Conservation (phyloP, 2,329 filamentous ascomycete species). For the Bipolaris victoriae region DNA sequence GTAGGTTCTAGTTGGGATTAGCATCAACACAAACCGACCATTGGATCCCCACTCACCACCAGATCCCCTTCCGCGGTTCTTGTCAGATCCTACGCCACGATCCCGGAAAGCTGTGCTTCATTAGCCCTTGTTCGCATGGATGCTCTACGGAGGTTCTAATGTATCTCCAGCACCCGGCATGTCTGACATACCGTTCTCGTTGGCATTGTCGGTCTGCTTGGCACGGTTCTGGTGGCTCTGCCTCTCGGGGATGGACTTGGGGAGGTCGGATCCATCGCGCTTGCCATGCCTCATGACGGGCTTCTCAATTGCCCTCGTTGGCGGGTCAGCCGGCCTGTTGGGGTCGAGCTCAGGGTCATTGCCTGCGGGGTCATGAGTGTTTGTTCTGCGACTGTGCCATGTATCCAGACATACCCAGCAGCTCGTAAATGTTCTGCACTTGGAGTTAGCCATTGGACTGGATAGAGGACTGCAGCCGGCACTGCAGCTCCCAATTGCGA, state of each 20-base stretch:
- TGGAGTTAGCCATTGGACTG: constrained; percentile 45
- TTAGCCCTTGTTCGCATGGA: constrained; percentile 26
- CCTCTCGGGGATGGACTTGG: constrained; percentile 53
- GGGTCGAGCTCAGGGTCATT: constrained; percentile 73
- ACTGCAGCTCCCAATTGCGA: constrained; percentile 17
- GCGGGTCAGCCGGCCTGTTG: constrained; percentile 77
- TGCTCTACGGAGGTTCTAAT: neutral
- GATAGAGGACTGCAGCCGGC: neutral
- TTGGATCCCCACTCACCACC: constrained; percentile 36
- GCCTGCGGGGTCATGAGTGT: constrained; percentile 55
- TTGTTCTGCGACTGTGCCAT: constrained; percentile 16
- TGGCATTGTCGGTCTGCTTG: constrained; percentile 67
- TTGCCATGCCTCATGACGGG: constrained; percentile 76
- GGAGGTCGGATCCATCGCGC: constrained; percentile 81
- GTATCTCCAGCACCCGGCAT: neutral
- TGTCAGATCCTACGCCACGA: constrained; percentile 77
- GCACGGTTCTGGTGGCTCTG: constrained; percentile 35
- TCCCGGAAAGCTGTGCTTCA: constrained; percentile 78
- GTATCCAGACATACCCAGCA: constrained; percentile 76
- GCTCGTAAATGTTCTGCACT: constrained; percentile 90
- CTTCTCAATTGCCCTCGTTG: constrained; percentile 90
- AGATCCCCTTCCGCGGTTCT: constrained; percentile 75
- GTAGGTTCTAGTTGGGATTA: constrained; percentile 27
- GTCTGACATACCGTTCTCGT: constrained; percentile 79
- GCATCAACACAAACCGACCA: constrained; percentile 4